Percentiles rank a stretch among this genome's conserved stretches.
Evolutionary conservation across 2,329 filamentous ascomycete genomes (phyloP).

Genomic region (Teratosphaeria pseudoeucalypti): DNA sequence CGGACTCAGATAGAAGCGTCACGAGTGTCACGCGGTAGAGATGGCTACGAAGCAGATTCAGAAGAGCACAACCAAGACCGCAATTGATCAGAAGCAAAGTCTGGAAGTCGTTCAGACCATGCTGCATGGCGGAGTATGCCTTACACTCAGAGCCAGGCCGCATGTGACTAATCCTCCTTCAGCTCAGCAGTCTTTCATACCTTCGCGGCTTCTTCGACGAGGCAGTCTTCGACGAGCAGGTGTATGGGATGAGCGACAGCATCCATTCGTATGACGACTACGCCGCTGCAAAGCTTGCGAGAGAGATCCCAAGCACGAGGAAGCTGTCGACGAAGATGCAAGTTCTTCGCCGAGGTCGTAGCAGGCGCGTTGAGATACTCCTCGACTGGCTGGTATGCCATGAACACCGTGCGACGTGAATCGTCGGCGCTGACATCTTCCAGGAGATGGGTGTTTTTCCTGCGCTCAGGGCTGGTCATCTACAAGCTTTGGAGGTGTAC

Average conservation of each 20-base stretch:
- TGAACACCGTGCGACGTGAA: not conserved
- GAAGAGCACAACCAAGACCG: constrained; percentile 18
- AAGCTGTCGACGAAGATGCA: constrained; percentile 19
- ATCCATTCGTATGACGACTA: constrained; percentile 24
- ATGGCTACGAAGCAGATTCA: constrained; percentile 18
- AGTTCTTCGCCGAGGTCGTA: constrained; percentile 30
- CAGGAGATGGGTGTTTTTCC: constrained; percentile 42
- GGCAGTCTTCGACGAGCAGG: constrained; percentile 22
- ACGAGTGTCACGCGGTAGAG: not conserved
- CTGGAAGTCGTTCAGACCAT: constrained; percentile 38
- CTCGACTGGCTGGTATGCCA: constrained; percentile 38
- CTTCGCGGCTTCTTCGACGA: constrained; percentile 23
- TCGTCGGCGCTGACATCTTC: constrained; percentile 14
- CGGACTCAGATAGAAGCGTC: not conserved
- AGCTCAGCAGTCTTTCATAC: constrained; percentile 28
- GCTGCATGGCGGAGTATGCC: constrained; percentile 36
- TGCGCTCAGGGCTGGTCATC: constrained; percentile 31
- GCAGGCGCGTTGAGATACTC: constrained; percentile 33
- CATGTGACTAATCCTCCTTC: not conserved
- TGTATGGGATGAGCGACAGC: constrained; percentile 15
- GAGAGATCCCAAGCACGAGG: not conserved
- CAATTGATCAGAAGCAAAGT: constrained; percentile 33
- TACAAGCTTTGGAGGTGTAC: constrained; percentile 38
- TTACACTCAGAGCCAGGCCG: not conserved
- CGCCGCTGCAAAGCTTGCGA: constrained; percentile 12